Base-by-base conservation (phyloP, 441 rosid genomes). In the Populus hybrid region DNA sequence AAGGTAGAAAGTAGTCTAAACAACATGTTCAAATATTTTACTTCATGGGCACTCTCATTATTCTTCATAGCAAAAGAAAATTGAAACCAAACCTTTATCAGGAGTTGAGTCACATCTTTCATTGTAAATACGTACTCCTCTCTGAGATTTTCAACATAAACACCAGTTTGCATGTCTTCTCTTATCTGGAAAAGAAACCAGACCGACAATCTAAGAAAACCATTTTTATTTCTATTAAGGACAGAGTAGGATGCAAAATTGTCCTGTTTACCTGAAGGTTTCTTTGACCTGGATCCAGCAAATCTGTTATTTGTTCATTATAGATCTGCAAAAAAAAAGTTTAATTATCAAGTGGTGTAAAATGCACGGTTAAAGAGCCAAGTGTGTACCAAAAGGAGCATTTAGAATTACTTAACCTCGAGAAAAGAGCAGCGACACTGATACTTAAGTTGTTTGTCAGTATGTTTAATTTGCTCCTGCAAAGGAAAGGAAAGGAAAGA, bases 361-460 rank as follows among this genome's bases (percentile, higher is more conserved):
- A 21, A 10, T 65, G 65, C 36, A 76, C 30, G 30, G 30, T 28
- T 28, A 28, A 28, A 28, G 30, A 32, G 32, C 16, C 8, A 21
- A 69, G 30, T 28, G 10, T 46, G 54, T 35, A 32, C 24, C 24
- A 36, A 81, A 77, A 69, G 67, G 59, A 78, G 8, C 36, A 54
- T 57, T 28, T 59, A 75, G 69, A n/a, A 34, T 28, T 66, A 79
- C 73, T 70, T 65, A 73, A 97, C 98, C 99, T 97, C 98, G 18
- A 97, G 97, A 86, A 97, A 93, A 34, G 99, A 97, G 82, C 99
- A 97, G 50, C 95, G 97, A 73, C 99, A 97, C 79, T 92, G 98
- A 83, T 95, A 97, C 69, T 86, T 89, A 76, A 93, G 97, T 87
- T 97, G 98, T 84, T 89, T 88, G 46, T 90, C 94, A 6, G 87